Evolutionary conservation across 148 eudicot genomes (phyloP).

Genomic region (Fagopyrum tataricum): DNA sequence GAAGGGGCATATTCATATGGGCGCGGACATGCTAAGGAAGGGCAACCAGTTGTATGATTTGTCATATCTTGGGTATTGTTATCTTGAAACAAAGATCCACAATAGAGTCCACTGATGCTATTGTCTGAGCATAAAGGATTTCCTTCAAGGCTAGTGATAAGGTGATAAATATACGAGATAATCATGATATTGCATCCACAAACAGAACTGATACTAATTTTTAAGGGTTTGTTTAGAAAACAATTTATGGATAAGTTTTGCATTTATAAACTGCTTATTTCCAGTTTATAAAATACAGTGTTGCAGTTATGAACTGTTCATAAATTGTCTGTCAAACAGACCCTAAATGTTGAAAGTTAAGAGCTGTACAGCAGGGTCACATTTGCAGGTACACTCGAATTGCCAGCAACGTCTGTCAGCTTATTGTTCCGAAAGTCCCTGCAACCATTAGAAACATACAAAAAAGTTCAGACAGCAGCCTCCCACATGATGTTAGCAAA

Average conservation of each 20-base stretch:
- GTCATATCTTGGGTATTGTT: constrained; percentile 22
- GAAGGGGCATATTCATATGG: constrained; percentile 56
- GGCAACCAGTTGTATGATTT: constrained; percentile 37
- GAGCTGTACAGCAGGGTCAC: constrained; percentile 48
- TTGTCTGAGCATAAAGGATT: constrained; percentile 58
- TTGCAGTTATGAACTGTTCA: no score
- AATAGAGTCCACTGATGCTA: neutral
- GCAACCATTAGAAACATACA: constrained; percentile 21
- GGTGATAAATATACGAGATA: neutral
- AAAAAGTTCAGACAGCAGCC: neutral
- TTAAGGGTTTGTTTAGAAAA: neutral
- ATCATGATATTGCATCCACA: neutral
- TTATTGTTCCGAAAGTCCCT: constrained; percentile 71
- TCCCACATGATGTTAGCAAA: neutral
- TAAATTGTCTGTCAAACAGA: neutral
- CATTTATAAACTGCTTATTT: no score
- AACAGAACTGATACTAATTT: neutral
- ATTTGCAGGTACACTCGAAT: constrained; percentile 51
- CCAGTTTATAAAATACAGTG: no score
- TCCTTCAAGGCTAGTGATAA: constrained; percentile 52
- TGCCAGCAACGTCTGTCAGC: constrained; percentile 47
- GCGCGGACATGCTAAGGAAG: constrained; percentile 49
- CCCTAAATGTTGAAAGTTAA: constrained; percentile 11
- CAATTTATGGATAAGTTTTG: no score
- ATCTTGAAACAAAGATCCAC: constrained; percentile 21